Evolutionary conservation across 1,139 yeast species (phyloP).

Genomic region (Magnusiomyces suaveolens): DNA sequence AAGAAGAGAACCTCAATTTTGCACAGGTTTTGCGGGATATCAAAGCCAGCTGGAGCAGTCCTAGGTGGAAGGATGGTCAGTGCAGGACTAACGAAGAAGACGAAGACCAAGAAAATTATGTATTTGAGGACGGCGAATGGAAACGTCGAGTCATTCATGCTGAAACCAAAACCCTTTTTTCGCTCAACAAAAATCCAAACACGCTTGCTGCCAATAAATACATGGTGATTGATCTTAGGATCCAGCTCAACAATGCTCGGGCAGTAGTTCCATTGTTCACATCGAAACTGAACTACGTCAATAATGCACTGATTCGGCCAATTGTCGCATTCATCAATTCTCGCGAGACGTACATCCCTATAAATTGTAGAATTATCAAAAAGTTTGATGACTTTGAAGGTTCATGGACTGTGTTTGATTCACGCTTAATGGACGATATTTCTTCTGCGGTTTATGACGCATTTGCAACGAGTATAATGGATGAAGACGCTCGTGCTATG

Average conservation of each 20-base stretch:
- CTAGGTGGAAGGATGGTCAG: slow-evolving; percentile 28
- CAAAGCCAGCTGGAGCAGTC: slow-evolving; percentile 34
- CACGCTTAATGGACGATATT: slow-evolving; percentile 82
- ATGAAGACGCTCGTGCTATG: slow-evolving; percentile 65
- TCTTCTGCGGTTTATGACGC: slow-evolving; percentile 86
- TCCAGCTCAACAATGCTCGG: slow-evolving; percentile 71
- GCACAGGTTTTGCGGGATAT: slow-evolving; percentile 34
- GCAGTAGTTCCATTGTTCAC: slow-evolving; percentile 85
- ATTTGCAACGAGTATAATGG: slow-evolving; percentile 77
- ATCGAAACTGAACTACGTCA: slow-evolving; percentile 73
- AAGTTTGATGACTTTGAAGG: slow-evolving; percentile 79
- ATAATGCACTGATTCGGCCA: slow-evolving; percentile 85
- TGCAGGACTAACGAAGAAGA: slow-evolving; percentile 5
- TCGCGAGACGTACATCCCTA: slow-evolving; percentile 78
- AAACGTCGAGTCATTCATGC: slow-evolving; percentile 1
- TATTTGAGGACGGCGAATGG: not conserved
- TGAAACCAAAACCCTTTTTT: slow-evolving; percentile 6
- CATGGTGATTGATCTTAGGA: slow-evolving; percentile 67
- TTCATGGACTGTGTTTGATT: slow-evolving; percentile 92
- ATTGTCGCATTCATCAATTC: slow-evolving; percentile 93
- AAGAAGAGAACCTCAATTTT: slow-evolving; percentile 38
- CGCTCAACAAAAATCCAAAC: slow-evolving; percentile 10
- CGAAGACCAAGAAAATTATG: not conserved
- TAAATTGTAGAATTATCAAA: slow-evolving; percentile 76
- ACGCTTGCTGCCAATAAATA: slow-evolving; percentile 34